Percentiles rank a stretch among this genome's conserved stretches.
phyloP scores from a whole-genome alignment of 306 rosid species.

The Rosa lucieae region DNA sequence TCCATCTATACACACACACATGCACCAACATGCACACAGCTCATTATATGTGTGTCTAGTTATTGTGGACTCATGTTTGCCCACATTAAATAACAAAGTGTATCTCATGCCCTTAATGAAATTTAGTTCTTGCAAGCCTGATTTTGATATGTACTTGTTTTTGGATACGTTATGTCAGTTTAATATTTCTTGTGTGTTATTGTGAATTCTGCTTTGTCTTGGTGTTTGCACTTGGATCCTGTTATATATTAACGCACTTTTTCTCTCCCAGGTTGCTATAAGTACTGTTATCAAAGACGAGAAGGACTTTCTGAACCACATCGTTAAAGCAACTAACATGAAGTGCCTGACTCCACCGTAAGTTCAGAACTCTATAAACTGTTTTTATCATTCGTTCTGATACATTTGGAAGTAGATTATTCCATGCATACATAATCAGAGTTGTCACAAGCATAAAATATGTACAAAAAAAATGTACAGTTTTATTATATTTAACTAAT shows the following conservation, averaged over 20 bases:
- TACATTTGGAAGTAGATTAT: background rate
- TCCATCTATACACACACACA: background rate
- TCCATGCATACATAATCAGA: background rate
- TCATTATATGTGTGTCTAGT: background rate
- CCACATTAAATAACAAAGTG: background rate
- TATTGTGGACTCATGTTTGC: background rate
- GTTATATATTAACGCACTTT: background rate
- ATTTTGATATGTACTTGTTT: background rate
- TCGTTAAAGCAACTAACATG: constrained; percentile 84
- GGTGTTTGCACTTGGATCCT: background rate
- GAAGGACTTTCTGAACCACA: constrained; percentile 76
- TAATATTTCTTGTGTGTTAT: background rate
- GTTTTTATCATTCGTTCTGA: background rate
- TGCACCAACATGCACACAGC: background rate
- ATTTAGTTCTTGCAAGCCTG: background rate
- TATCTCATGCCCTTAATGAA: background rate
- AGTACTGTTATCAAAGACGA: constrained; percentile 74
- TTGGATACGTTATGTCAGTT: background rate
- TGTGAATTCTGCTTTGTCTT: background rate
- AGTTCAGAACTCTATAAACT: constrained; percentile 30
- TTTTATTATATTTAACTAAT: background rate
- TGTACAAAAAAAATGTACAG: too few species aligned
- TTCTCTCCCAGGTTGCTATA: constrained; percentile 67
- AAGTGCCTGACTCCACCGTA: constrained; percentile 90
- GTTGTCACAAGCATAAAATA: too few species aligned